Base-by-base conservation (phyloP, 768 basidiomycete genomes). In the Suillus weaverae region DNA sequence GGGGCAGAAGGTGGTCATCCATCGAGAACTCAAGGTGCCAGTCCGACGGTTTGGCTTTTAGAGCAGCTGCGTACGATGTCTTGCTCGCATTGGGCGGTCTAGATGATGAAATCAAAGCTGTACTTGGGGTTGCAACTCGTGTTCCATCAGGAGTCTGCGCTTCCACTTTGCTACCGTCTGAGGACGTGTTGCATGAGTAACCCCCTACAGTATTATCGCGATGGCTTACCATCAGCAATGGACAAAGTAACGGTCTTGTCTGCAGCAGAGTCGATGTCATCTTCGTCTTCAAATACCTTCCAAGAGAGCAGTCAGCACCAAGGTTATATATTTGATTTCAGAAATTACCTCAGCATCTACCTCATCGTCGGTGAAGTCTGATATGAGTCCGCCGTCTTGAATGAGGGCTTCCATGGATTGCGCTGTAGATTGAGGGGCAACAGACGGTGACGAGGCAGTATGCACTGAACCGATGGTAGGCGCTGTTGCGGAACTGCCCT, bases 91-190 rank as follows among this genome's bases (percentile, higher is more conserved):
- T 74, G 14, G 77, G 72, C 11, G 76, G 77, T 11, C 74, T 72
- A 36, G 73, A 55, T 60, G 75, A 69, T 60, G 75, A 38, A 79
- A 59, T 72, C 75, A 78, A 65, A 14, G 75, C 69, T 2, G 86
- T 84, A 62, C 83, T 90, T 0, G 97, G 97, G 5, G 97, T 99
- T 3, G 92, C 87, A 36, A 99, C 89, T 18, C 95, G 87, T 0
- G 96, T 99, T 1, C 97, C 97, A 68, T 98, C 95, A 4, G 97
- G 96, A 0, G 97, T 98, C 74, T 97, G 94, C 2, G 96, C 97
- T 72, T 95, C 94, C 10, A 99, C 85, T 74, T 91, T 93, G n/a
- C 91, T 89, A 9, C 95, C 96, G 76, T 97, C 95, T 91, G 64
- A 36, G 2, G 43, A 30, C 57, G 43, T 61, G n/a, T 53, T n/a